Evolutionary conservation across 1,139 yeast species (phyloP).

Genomic region (Hyphopichia burtonii): DNA sequence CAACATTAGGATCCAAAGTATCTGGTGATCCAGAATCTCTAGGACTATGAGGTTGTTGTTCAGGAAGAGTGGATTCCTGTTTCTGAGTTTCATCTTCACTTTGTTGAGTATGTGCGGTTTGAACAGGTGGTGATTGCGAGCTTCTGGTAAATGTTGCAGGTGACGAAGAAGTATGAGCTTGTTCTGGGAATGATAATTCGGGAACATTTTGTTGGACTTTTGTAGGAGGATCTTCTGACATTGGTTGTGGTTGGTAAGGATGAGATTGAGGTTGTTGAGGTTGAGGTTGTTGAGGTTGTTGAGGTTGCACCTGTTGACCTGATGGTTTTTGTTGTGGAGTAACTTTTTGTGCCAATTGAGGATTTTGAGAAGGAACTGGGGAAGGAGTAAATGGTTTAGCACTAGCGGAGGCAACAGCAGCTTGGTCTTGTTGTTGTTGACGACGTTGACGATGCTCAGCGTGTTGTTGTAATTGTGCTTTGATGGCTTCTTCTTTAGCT

Average conservation of each 20-base stretch:
- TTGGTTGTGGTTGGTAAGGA: constrained; percentile 5
- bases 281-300: constrained; percentile 4
- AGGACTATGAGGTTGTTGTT: constrained; percentile 38
- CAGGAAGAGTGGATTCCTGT: constrained; percentile 19
- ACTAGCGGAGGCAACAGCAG: constrained; percentile 10
- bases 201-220: constrained; percentile 18
- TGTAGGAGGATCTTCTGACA: constrained; percentile 8
- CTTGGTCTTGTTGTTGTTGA: constrained; percentile 12
- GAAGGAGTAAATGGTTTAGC: neutral
- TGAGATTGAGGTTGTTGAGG: constrained; percentile 3
- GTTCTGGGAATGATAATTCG: constrained; percentile 55
- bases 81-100: constrained; percentile 2
- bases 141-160: constrained; percentile 14
- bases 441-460: constrained; percentile 19
- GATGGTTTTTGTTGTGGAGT: constrained; percentile 11
- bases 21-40: constrained; percentile 23
- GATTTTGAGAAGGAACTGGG: neutral
- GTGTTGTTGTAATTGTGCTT: constrained; percentile 23
- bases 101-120: constrained; percentile 4
- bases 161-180: constrained; percentile 58
- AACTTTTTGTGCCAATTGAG: neutral
- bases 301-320: neutral
- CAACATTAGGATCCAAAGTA: constrained; percentile 33
- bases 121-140: constrained; percentile 14
- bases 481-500: constrained; percentile 52